Evolutionary conservation across 2,329 filamentous ascomycete species (phyloP), one percentile per base, ranked within the genome.

Genomic region (Hawksworthiomyces lignivorus): DNA sequence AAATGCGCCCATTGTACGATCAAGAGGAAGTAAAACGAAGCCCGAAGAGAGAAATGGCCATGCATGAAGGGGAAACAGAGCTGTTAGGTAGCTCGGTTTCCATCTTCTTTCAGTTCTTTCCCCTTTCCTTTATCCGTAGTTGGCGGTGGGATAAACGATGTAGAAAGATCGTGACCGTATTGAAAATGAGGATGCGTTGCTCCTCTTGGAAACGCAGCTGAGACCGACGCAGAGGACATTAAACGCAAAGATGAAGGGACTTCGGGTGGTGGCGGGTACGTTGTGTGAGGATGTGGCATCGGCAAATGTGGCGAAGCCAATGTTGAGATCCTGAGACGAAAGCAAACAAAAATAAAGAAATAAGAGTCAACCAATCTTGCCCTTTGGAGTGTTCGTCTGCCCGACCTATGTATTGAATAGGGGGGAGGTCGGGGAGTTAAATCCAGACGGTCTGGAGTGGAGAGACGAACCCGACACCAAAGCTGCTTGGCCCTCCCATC

Each of bases 361-460:
- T 56, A 58, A 67, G 50, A 56, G 73, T 77, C 68, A 77, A 76
- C 73, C 63, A 72, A 59, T 62, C 63, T 58, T 63, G 52, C 50
- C 50, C 50, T 58, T 63, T 46, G 43, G 32, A 36, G 21, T 42
- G 33, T 42, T 38, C 28, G 34, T 29, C 31, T 35, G 36, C 24
- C 24, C 42, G 38, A 29, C 33, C 30, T n/a, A 15, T 22, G 17
- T 39, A 24, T 21, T 20, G 22, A 17, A 27, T 20, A 30, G 27
- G 32, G 41, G 41, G 30, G 19, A 44, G 28, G 32, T 22, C 41
- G 36, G 36, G 41, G 36, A 24, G 21, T 64, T 73, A 77, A 63
- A 71, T 75, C 73, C 73, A 77, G 66, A 77, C 67, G 61, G 73
- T 64, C 65, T 76, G 72, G 63, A 72, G 67, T 70, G 73, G 73